Evolutionary conservation across 257 asterid genomes (phyloP).

Genomic region (Nicotiana tabacum): DNA sequence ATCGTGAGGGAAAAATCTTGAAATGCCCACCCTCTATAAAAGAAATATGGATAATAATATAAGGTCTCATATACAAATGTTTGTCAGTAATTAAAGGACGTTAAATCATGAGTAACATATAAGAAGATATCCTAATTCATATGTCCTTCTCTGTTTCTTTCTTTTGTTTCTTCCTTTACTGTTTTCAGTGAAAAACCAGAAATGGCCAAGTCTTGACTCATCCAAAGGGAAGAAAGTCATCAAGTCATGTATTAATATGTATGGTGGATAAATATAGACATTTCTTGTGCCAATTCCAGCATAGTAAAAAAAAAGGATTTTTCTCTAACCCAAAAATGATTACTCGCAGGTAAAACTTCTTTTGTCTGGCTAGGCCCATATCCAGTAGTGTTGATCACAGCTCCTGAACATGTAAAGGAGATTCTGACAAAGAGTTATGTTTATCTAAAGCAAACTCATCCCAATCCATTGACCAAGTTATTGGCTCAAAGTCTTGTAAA

Average conservation of each 20-base stretch:
- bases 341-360: slow-evolving; percentile 34
- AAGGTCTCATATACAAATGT: background rate
- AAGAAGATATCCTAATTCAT: background rate
- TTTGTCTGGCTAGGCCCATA: slow-evolving; percentile 55
- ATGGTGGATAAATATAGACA: background rate
- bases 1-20: background rate
- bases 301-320: background rate
- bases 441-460: slow-evolving; percentile 24
- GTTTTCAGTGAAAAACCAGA: no score
- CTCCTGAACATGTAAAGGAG: slow-evolving; percentile 45
- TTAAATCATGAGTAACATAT: background rate
- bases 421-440: slow-evolving; percentile 22
- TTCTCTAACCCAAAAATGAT: background rate
- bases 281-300: background rate
- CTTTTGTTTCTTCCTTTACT: background rate
- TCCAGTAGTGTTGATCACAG: slow-evolving; percentile 32
- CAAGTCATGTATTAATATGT: slow-evolving; percentile 10
- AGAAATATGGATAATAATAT: background rate
- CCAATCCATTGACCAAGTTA: slow-evolving; percentile 36
- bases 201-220: no score
- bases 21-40: background rate
- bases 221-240: no score
- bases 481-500: slow-evolving; percentile 29
- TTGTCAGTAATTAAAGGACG: background rate
- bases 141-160: background rate